These are phyloP conservation scores for Backusella sp. DNA, from an alignment of 192 early-diverging fungal genomes.

Conservation along the genomic window DNA sequence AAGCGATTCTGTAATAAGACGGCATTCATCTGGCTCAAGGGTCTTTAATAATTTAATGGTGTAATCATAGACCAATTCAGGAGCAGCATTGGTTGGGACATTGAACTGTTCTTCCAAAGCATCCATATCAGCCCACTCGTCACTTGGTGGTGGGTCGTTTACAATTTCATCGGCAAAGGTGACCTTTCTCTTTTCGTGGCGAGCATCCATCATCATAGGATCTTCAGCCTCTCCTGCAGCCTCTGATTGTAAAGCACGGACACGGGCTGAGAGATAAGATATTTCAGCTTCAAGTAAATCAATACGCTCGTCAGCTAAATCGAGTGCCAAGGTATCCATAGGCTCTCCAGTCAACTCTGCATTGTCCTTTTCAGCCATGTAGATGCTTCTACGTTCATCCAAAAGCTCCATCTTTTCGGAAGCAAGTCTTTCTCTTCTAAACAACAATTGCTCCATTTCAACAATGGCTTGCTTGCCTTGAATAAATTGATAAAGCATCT, in stretches of 20 bases:
- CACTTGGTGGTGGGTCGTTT: constrained; percentile 11
- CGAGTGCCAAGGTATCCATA: constrained; percentile 32
- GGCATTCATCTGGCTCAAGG: constrained; percentile 47
- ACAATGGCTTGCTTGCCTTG: constrained; percentile 51
- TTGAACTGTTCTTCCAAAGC: constrained; percentile 34
- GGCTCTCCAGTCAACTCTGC: constrained; percentile 23
- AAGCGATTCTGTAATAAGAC: constrained; percentile 52
- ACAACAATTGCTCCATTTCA: constrained; percentile 49
- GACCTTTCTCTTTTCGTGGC: constrained; percentile 27
- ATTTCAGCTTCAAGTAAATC: constrained; percentile 58
- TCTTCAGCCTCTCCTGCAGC: constrained; percentile 33
- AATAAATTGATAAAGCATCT: constrained; percentile 55
- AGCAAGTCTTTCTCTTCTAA: constrained; percentile 46
- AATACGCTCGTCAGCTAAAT: constrained; percentile 59
- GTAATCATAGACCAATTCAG: constrained; percentile 50
- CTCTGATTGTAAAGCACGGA: constrained; percentile 54
- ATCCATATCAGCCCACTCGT: constrained; percentile 39
- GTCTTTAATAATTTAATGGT: constrained; percentile 49
- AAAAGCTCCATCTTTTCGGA: constrained; percentile 53
- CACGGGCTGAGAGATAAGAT: constrained; percentile 53
- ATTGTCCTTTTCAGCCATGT: constrained; percentile 43
- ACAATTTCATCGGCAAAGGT: constrained; percentile 41
- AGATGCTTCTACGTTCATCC: constrained; percentile 50
- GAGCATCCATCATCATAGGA: neutral
- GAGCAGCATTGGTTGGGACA: constrained; percentile 41